Conservation (phyloP, 768 basidiomycete species). For the Clathrus columnatus region DNA sequence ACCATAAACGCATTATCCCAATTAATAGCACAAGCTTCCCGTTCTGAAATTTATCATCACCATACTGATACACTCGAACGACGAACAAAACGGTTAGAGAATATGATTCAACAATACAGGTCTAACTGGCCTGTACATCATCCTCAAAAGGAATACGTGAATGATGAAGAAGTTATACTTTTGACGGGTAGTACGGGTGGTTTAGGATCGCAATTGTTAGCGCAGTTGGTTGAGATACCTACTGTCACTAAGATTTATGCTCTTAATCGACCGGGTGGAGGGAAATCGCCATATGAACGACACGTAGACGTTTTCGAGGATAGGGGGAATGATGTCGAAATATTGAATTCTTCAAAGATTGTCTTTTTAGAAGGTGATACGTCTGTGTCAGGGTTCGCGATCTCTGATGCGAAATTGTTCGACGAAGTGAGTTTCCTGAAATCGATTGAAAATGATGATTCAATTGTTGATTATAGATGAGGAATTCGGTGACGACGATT, state of each 20-base stretch:
- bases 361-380: conserved; percentile 17
- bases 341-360: conserved; percentile 16
- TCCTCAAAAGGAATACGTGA: background rate
- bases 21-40: conserved; percentile 8
- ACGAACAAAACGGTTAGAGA: background rate
- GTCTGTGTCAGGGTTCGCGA: background rate
- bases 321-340: conserved; percentile 14
- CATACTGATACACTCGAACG: background rate
- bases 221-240: background rate
- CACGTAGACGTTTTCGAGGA: conserved; percentile 13
- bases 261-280: conserved; percentile 7
- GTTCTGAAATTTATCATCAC: background rate
- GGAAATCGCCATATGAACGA: conserved; percentile 10
- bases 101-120: background rate
- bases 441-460: background rate
- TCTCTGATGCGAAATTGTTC: conserved; percentile 1
- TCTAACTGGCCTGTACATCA: background rate
- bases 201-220: conserved; percentile 8
- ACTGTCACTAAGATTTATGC: conserved; percentile 9
- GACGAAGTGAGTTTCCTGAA: conserved; percentile 6
- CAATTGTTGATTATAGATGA: background rate
- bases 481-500: background rate
- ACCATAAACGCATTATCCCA: conserved; percentile 22
- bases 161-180: conserved; percentile 7
- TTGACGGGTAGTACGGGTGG: conserved; percentile 14